Percentiles rank a stretch among this genome's conserved stretches.
phyloP scores from a whole-genome alignment of 306 rosid species.

The Senna siamea region DNA sequence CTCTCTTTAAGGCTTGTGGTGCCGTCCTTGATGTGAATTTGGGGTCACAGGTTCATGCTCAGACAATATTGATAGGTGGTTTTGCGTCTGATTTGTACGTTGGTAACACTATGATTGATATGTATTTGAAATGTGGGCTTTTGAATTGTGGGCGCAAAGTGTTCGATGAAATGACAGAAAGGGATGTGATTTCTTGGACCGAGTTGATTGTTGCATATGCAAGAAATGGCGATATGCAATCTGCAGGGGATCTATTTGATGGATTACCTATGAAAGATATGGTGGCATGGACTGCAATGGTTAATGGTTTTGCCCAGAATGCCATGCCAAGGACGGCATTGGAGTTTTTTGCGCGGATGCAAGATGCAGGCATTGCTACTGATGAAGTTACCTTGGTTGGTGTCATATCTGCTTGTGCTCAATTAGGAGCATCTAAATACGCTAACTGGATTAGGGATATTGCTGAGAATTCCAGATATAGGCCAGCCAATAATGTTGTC shows the following conservation, averaged over 20 bases:
- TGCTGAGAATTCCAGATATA: conserved; percentile 61
- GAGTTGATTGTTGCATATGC: conserved; percentile 72
- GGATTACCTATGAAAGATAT: conserved; percentile 65
- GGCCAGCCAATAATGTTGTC: conserved; percentile 56
- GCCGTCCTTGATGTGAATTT: conserved; percentile 37
- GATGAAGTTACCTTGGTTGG: conserved; percentile 78
- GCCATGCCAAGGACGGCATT: conserved; percentile 69
- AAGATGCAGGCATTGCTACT: conserved; percentile 44
- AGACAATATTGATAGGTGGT: conserved; percentile 69
- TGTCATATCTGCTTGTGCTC: conserved; percentile 81
- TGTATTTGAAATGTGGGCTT: conserved; percentile 73
- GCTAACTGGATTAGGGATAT: conserved; percentile 65
- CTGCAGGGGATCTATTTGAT: conserved; percentile 67
- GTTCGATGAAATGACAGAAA: conserved; percentile 77
- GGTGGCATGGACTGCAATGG: conserved; percentile 90
- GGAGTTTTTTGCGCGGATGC: conserved; percentile 57
- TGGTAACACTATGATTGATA: conserved; percentile 66
- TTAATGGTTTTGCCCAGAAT: conserved; percentile 80
- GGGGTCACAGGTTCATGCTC: conserved; percentile 76
- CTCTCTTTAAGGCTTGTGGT: conserved; percentile 67
- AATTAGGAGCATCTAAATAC: conserved; percentile 58
- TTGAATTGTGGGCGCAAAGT: conserved; percentile 60
- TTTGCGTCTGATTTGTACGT: conserved; percentile 70
- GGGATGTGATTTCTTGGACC: conserved; percentile 87
- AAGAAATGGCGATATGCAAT: conserved; percentile 60